Conservation (phyloP, 495 filamentous ascomycete genomes). For the Trichoderma reesei region DNA sequence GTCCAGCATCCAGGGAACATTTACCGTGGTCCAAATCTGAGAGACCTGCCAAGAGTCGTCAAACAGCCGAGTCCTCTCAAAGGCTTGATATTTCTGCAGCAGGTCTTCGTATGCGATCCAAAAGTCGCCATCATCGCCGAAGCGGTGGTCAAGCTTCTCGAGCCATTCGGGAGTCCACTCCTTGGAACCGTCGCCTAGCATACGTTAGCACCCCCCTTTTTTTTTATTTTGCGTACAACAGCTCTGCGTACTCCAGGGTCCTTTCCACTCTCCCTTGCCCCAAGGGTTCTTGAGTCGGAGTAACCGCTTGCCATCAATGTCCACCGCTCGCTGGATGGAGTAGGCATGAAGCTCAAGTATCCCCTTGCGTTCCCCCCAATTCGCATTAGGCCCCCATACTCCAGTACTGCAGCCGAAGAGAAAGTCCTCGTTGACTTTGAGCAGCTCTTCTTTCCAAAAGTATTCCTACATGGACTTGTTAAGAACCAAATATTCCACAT, state of each 20-base stretch:
- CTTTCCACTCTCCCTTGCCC: conserved; percentile 76
- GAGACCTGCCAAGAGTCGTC: conserved; percentile 73
- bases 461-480: conserved; percentile 36
- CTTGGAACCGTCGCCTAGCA: conserved; percentile 59
- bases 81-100: conserved; percentile 68
- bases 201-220: conserved; percentile 7
- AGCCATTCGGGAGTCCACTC: conserved; percentile 91
- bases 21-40: conserved; percentile 74
- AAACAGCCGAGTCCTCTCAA: conserved; percentile 85
- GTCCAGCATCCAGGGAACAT: conserved; percentile 76
- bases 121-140: conserved; percentile 77
- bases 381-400: conserved; percentile 47
- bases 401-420: conserved; percentile 77
- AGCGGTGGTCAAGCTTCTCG: conserved; percentile 63
- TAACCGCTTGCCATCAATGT: conserved; percentile 65
- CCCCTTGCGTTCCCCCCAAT: conserved; percentile 55
- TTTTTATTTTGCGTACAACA: not conserved
- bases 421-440: conserved; percentile 78
- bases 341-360: conserved; percentile 81
- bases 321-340: conserved; percentile 72
- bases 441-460: conserved; percentile 82
- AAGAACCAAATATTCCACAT: not conserved
- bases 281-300: conserved; percentile 80
- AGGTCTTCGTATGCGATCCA: conserved; percentile 71
- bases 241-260: conserved; percentile 52